These are phyloP conservation scores for Kwoniella mangroviensis DNA, from an alignment of 768 basidiomycete genomes.

Conservation along the genomic window DNA sequence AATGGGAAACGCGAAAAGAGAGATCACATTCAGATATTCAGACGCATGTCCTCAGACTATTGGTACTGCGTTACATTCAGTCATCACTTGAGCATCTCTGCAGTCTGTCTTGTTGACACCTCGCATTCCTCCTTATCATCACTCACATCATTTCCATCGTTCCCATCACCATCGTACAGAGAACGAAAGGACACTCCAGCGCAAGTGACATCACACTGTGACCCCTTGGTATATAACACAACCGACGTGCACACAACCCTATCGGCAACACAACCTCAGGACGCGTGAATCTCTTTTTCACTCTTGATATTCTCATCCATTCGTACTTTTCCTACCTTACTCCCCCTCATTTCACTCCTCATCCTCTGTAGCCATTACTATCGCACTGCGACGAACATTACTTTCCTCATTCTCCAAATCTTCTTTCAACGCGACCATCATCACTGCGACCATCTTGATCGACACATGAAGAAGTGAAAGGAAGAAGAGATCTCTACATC, in stretches of 20 bases:
- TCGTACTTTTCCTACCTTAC: constrained; percentile 3
- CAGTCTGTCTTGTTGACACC: neutral
- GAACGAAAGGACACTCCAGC: neutral
- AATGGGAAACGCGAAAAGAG: neutral
- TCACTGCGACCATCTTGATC: neutral
- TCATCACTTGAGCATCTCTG: neutral
- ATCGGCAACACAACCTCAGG: constrained; percentile 1
- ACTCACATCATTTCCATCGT: neutral
- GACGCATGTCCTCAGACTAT: neutral
- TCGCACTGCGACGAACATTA: neutral
- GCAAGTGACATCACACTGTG: constrained; percentile 25
- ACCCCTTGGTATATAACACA: constrained; percentile 4
- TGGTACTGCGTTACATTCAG: neutral
- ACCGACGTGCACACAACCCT: constrained; percentile 12
- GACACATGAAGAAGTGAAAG: neutral
- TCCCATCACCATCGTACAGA: neutral
- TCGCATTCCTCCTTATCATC: constrained; percentile 1
- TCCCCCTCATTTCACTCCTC: neutral
- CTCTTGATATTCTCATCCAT: constrained; percentile 21
- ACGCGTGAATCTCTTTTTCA: constrained; percentile 22
- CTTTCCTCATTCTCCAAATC: neutral
- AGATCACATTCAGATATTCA: neutral
- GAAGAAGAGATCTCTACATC: neutral
- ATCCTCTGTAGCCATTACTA: constrained; percentile 1
- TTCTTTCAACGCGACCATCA: neutral